These are phyloP conservation scores for Papiliotrema terrestris DNA, from an alignment of 1,284 basidiomycete genomes.

Conservation along the genomic window DNA sequence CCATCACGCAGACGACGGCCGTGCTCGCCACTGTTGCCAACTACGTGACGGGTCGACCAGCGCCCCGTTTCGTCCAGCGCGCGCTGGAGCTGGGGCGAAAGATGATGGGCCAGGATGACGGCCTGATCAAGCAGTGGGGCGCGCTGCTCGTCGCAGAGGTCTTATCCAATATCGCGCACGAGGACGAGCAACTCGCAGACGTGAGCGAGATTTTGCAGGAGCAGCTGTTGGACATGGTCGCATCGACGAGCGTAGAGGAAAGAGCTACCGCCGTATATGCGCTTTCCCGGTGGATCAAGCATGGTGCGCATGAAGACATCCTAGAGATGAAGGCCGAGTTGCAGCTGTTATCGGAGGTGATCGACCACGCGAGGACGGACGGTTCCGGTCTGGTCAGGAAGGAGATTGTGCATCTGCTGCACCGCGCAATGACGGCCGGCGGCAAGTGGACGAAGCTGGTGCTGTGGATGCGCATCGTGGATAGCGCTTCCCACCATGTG, in stretches of 20 bases:
- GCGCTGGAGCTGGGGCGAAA: constrained; percentile 15
- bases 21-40: constrained; percentile 30
- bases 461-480: constrained; percentile 13
- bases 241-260: constrained; percentile 20
- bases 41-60: constrained; percentile 14
- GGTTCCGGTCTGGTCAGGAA: constrained; percentile 30
- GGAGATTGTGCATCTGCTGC: constrained; percentile 24
- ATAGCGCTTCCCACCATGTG: neutral
- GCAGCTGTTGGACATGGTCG: constrained; percentile 15
- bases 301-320: neutral
- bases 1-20: constrained; percentile 25
- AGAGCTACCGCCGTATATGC: constrained; percentile 31
- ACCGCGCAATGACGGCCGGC: constrained; percentile 12
- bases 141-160: constrained; percentile 31
- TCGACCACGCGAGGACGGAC: constrained; percentile 13
- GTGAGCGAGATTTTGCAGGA: constrained; percentile 2
- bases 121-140: constrained; percentile 34
- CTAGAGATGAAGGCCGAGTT: constrained; percentile 1
- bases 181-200: neutral
- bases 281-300: constrained; percentile 20
- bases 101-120: constrained; percentile 19
- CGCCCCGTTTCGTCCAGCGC: constrained; percentile 16
- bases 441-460: constrained; percentile 19
- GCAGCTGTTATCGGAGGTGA: constrained; percentile 9
- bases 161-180: constrained; percentile 9